phyloP scores from a whole-genome alignment of 768 basidiomycete genomes.

The Naematelia encephala region DNA sequence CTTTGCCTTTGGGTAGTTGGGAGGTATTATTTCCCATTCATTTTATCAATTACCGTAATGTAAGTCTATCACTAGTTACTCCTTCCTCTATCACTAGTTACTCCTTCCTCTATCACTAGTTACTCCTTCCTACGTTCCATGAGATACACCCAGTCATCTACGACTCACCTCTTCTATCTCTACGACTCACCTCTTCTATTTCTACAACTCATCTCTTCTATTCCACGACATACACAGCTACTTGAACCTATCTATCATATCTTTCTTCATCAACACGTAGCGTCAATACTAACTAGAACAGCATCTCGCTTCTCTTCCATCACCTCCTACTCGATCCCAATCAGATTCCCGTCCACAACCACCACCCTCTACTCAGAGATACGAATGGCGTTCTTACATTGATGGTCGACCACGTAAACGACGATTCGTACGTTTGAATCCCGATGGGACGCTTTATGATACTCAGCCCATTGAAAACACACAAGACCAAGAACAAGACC shows the following conservation, averaged over 20 bases:
- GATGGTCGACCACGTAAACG: slow-evolving; percentile 21
- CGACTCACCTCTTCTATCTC: too few species aligned
- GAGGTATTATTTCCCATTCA: slow-evolving; percentile 32
- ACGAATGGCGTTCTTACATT: slow-evolving; percentile 28
- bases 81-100: neutral
- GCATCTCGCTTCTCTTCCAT: slow-evolving; percentile 11
- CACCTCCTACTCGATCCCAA: slow-evolving; percentile 19
- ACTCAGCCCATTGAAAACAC: too few species aligned
- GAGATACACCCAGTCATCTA: too few species aligned
- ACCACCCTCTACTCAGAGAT: slow-evolving; percentile 13
- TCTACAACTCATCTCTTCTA: too few species aligned
- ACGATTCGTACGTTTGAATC: too few species aligned
- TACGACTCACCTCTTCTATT: too few species aligned
- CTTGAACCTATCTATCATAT: neutral
- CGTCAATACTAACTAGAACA: neutral
- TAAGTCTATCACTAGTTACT: slow-evolving; percentile 9
- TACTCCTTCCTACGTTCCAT: too few species aligned
- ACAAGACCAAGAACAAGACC: too few species aligned
- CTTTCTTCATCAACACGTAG: too few species aligned
- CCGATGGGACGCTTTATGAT: too few species aligned
- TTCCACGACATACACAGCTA: too few species aligned
- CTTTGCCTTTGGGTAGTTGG: slow-evolving; percentile 45
- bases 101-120: neutral
- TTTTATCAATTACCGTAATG: slow-evolving; percentile 39
- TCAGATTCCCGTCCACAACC: slow-evolving; percentile 15